These are phyloP conservation scores for Nakaseomyces delphensis DNA, from an alignment of 1,139 yeast genomes.

Conservation along the genomic window DNA sequence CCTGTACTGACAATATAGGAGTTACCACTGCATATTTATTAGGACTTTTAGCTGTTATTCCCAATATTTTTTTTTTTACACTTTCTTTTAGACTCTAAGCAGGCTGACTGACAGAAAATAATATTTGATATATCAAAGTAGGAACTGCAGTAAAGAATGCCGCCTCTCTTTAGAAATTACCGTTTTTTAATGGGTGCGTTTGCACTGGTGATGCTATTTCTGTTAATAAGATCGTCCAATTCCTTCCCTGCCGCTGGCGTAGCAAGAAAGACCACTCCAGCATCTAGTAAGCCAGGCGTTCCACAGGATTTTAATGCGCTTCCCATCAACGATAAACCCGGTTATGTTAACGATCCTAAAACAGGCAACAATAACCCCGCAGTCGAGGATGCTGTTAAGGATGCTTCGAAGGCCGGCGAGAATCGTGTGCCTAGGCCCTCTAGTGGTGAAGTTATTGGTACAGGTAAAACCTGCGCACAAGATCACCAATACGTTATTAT, in stretches of 20 bases:
- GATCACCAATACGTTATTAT: slow-evolving; percentile 60
- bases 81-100: too few relatives aligned
- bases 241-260: slow-evolving; percentile 11
- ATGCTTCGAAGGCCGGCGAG: slow-evolving; percentile 3
- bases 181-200: slow-evolving; percentile 30
- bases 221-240: slow-evolving; percentile 27
- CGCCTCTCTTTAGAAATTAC: slow-evolving; percentile 25
- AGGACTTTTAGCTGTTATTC: too few relatives aligned
- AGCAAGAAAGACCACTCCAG: slow-evolving; percentile 17
- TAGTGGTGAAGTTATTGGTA: slow-evolving; percentile 9
- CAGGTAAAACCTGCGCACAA: slow-evolving; percentile 25
- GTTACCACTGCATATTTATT: too few relatives aligned
- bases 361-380: slow-evolving; percentile 19
- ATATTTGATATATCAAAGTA: not conserved
- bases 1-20: too few relatives aligned
- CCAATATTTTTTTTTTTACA: too few relatives aligned
- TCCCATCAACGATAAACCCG: slow-evolving; percentile 24
- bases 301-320: slow-evolving; percentile 17
- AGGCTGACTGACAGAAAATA: too few relatives aligned
- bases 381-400: slow-evolving; percentile 25
- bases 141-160: slow-evolving; percentile 8
- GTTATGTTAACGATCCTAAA: slow-evolving; percentile 20
- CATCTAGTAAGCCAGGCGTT: slow-evolving; percentile 16
- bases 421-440: slow-evolving; percentile 1
- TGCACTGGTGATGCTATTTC: slow-evolving; percentile 28